Conservation (phyloP, 805 yeast species). For the Ogataea nakhonphanomensis region DNA sequence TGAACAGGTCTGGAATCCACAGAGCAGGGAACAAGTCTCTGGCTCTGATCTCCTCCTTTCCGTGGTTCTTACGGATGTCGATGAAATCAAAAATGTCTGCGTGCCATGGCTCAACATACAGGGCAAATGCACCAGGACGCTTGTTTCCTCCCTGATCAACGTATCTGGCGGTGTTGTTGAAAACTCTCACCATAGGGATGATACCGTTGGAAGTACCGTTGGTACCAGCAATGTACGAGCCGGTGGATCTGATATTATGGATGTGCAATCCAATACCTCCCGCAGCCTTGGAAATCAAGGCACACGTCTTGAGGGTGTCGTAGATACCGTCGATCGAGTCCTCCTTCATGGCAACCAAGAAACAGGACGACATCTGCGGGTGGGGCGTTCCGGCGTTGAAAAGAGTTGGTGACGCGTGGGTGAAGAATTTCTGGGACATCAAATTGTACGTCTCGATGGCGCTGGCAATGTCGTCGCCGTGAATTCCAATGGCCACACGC, state of each 20-base stretch:
- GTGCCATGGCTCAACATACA: constrained; percentile 64
- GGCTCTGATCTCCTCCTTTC: constrained; percentile 61
- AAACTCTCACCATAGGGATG: constrained; percentile 60
- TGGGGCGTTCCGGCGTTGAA: constrained; percentile 61
- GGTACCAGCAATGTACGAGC: constrained; percentile 60
- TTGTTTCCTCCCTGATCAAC: constrained; percentile 67
- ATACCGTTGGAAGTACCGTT: constrained; percentile 63
- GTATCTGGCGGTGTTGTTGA: constrained; percentile 60
- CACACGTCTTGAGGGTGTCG: constrained; percentile 58
- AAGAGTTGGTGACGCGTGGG: constrained; percentile 61
- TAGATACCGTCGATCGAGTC: constrained; percentile 63
- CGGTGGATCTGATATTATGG: constrained; percentile 56
- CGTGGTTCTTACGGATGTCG: constrained; percentile 60
- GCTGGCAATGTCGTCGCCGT: constrained; percentile 48
- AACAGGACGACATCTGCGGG: constrained; percentile 61
- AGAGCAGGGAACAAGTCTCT: constrained; percentile 61
- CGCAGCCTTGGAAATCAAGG: constrained; percentile 58
- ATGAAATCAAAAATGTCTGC: constrained; percentile 56
- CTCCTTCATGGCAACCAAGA: constrained; percentile 60
- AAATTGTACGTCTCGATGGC: constrained; percentile 55
- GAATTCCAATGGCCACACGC: constrained; percentile 63
- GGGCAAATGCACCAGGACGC: constrained; percentile 63
- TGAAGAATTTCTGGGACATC: constrained; percentile 57
- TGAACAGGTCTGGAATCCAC: constrained; percentile 62
- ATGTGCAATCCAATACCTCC: constrained; percentile 64